Evolutionary conservation across 805 yeast species (phyloP), one percentile per base, ranked within the genome.

Genomic region (Cyberlindnera subsufficiens): DNA sequence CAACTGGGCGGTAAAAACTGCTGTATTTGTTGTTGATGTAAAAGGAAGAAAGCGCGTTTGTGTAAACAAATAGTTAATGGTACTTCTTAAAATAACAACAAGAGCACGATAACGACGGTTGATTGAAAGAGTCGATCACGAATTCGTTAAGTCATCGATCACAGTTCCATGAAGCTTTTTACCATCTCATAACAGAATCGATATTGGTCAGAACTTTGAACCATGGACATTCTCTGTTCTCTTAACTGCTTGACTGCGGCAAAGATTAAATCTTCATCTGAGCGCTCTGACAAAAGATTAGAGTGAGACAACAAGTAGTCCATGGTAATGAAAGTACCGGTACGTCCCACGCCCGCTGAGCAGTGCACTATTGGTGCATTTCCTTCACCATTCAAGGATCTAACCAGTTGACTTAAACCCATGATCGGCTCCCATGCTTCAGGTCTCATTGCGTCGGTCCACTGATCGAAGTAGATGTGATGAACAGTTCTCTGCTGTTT

Each of bases 321-420:
- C 32, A 84, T 63, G 0, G 88, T 76, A 39, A 87, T 77, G 53
- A 80, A 85, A 0, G 96, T 88, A 1, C 99, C 98, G 0, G 98
- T 86, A 44, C 99, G 71, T 7, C 99, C 99, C 53, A 95, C 90
- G 0, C 99, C 99, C 0, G 99, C 98, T 4, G 96, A 87, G 56
- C 99, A 91, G 61, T 93, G 98, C 10, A 82, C 83, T 39, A 87
- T 59, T 5, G 81, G 65, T 14, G 91, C 89, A 3, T 27, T 39
- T 0, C 32, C 36, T 10, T 32, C n/a, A 0, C 45, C 38, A 9
- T 62, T 62, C 20, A 66, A 44, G 1, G 49, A 45, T 32, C 61
- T 61, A 0, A 62, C 59, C 16, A 63, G 58, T 4, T 48, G 46
- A 30, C 63, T 56, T 27, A 69, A 42, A 10, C 55, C 37, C 46